Percentiles rank a stretch among this genome's conserved stretches.
Conservation (phyloP, 2,329 filamentous ascomycete genomes). For the Paramyrothecium roridum region DNA sequence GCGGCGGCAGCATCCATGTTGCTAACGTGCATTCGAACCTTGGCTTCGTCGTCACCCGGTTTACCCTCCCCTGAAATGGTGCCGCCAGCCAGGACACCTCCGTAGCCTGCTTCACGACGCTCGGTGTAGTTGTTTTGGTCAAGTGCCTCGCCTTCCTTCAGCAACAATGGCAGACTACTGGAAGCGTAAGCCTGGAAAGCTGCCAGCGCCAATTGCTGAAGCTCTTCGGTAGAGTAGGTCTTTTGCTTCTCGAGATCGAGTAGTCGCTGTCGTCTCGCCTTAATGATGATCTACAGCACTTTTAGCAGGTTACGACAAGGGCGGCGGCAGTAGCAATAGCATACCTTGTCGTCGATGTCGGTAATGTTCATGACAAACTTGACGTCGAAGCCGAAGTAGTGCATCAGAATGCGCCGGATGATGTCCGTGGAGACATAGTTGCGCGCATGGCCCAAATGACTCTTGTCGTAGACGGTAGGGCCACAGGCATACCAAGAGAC, state of each 20-base stretch:
- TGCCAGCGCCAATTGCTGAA: constrained; percentile 42
- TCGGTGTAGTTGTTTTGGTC: constrained; percentile 47
- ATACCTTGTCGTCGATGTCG: constrained; percentile 73
- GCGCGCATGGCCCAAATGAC: constrained; percentile 77
- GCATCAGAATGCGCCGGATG: constrained; percentile 74
- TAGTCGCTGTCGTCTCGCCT: constrained; percentile 73
- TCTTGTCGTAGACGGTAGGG: constrained; percentile 80
- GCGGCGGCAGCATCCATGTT: constrained; percentile 51
- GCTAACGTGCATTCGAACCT: constrained; percentile 85
- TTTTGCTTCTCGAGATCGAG: constrained; percentile 79
- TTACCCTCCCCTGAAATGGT: constrained; percentile 55
- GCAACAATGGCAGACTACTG: constrained; percentile 51
- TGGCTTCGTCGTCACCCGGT: constrained; percentile 76
- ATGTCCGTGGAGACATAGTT: constrained; percentile 93
- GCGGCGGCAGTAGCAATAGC: constrained; percentile 5
- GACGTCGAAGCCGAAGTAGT: constrained; percentile 81
- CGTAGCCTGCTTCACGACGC: constrained; percentile 50
- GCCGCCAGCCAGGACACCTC: constrained; percentile 51
- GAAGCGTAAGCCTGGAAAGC: constrained; percentile 56
- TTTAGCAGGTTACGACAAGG: constrained; percentile 10
- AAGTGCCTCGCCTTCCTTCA: constrained; percentile 38
- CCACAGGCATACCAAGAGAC: constrained; percentile 89
- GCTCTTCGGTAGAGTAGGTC: constrained; percentile 42
- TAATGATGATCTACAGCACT: constrained; percentile 50
- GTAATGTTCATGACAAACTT: constrained; percentile 94